Conservation (phyloP, 176 grass and related monocot species). For the Elymus sibiricus region DNA sequence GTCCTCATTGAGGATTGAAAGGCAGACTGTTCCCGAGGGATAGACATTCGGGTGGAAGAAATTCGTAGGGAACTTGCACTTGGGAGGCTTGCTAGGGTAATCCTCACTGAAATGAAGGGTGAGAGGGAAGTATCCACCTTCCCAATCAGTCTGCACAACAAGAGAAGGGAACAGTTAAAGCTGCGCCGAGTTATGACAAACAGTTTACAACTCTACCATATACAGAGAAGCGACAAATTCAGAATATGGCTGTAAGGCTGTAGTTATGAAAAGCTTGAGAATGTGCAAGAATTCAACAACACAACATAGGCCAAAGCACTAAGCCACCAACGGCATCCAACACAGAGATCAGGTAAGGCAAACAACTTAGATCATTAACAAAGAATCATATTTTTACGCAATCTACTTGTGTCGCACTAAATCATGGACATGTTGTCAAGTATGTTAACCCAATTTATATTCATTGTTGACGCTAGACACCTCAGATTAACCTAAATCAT, state of each 20-base stretch:
- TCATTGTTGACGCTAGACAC: background rate
- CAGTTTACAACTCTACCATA: background rate
- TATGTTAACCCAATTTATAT: background rate
- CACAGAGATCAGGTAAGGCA: background rate
- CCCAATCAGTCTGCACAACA: conserved; percentile 64
- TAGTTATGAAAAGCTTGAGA: background rate
- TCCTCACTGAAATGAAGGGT: conserved; percentile 72
- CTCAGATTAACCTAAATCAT: background rate
- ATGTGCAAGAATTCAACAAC: background rate
- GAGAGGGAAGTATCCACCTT: conserved; percentile 63
- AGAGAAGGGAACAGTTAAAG: background rate
- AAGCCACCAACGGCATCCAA: background rate
- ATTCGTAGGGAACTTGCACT: conserved; percentile 69
- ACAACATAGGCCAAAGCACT: background rate
- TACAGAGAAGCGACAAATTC: background rate
- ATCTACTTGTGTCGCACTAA: background rate
- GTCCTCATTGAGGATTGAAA: conserved; percentile 74
- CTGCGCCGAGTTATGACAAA: background rate
- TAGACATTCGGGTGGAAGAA: conserved; percentile 86
- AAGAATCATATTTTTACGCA: background rate
- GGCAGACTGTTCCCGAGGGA: conserved; percentile 75
- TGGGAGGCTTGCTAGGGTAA: conserved; percentile 78
- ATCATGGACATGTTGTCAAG: background rate
- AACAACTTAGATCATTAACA: background rate
- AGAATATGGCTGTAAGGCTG: background rate